These are phyloP conservation scores for Davidsoniella australis DNA, from an alignment of 2,329 filamentous ascomycete genomes.

Conservation along the genomic window DNA sequence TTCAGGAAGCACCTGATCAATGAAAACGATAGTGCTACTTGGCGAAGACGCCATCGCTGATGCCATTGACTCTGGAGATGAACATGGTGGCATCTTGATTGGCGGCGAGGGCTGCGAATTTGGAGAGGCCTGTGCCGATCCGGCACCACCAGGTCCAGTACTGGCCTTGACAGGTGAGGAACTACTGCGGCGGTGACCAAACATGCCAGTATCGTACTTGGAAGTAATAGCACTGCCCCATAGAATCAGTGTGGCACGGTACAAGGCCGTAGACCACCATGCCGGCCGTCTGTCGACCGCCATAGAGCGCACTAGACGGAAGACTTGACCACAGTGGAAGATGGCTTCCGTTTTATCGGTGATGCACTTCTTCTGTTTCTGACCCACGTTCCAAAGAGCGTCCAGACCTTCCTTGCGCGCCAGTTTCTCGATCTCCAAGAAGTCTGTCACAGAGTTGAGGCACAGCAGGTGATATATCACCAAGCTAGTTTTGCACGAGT, in stretches of 20 bases:
- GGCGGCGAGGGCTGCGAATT: conserved; percentile 4
- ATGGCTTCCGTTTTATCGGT: conserved; percentile 44
- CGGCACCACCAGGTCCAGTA: not conserved
- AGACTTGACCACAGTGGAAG: conserved; percentile 51
- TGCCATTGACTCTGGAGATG: not conserved
- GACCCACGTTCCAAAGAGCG: conserved; percentile 34
- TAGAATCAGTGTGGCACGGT: conserved; percentile 45
- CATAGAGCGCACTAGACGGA: conserved; percentile 44
- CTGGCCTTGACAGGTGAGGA: not conserved
- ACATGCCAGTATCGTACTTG: not conserved
- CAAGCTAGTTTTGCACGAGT: conserved; percentile 46
- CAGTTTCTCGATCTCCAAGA: conserved; percentile 48
- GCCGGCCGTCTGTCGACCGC: conserved; percentile 41
- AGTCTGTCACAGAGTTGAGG: conserved; percentile 50
- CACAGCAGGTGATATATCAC: conserved; percentile 55
- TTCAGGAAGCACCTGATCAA: conserved; percentile 26
- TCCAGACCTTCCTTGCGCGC: conserved; percentile 44
- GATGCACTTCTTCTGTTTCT: conserved; percentile 46
- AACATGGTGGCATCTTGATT: not conserved
- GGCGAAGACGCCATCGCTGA: not conserved
- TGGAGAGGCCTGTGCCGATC: conserved; percentile 3
- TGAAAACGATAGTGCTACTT: conserved; percentile 17
- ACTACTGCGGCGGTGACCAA: not conserved
- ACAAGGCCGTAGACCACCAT: conserved; percentile 57
- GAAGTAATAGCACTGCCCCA: conserved; percentile 40